phyloP scores from a whole-genome alignment of 2,329 filamentous ascomycete species.

The Diaporthe australafricana region DNA sequence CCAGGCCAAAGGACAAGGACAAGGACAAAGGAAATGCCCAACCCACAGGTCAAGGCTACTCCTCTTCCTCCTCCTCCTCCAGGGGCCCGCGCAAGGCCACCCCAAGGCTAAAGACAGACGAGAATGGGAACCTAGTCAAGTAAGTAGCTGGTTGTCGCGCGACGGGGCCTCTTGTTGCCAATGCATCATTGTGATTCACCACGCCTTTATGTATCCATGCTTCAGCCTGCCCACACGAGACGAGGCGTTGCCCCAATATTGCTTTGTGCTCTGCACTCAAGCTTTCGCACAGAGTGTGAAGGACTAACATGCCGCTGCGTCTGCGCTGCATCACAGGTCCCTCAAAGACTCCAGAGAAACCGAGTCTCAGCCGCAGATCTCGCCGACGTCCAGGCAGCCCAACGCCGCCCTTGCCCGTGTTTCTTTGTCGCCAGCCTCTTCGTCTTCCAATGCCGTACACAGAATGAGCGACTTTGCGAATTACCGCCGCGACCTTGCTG shows the following conservation, averaged over 20 bases:
- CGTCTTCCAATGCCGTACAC: constrained; percentile 63
- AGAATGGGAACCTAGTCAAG: constrained; percentile 56
- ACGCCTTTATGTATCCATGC: constrained; percentile 30
- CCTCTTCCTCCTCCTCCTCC: constrained; percentile 43
- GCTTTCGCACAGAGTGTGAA: constrained; percentile 14
- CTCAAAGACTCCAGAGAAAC: constrained; percentile 52
- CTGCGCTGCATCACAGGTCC: constrained; percentile 43
- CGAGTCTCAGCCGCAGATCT: constrained; percentile 56
- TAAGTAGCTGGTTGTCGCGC: constrained; percentile 43
- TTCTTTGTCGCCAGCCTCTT: constrained; percentile 53
- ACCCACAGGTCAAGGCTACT: constrained; percentile 35
- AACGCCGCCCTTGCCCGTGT: constrained; percentile 45
- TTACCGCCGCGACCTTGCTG: constrained; percentile 78
- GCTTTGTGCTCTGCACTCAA: neutral
- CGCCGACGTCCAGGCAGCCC: constrained; percentile 55
- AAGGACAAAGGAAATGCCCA: constrained; percentile 33
- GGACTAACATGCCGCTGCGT: constrained; percentile 46
- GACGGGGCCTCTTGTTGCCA: constrained; percentile 23
- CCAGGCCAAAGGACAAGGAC: constrained; percentile 42
- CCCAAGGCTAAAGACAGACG: constrained; percentile 67
- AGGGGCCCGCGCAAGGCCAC: constrained; percentile 49
- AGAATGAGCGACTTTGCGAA: constrained; percentile 73
- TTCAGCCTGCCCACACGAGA: constrained; percentile 42
- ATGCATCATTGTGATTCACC: constrained; percentile 23
- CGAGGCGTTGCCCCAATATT: constrained; percentile 36